A percentile compares a stretch with the other conserved stretches of the same genome.
phyloP scores from a whole-genome alignment of 23 red algal genomes.

The Gracilariopsis chorda region DNA sequence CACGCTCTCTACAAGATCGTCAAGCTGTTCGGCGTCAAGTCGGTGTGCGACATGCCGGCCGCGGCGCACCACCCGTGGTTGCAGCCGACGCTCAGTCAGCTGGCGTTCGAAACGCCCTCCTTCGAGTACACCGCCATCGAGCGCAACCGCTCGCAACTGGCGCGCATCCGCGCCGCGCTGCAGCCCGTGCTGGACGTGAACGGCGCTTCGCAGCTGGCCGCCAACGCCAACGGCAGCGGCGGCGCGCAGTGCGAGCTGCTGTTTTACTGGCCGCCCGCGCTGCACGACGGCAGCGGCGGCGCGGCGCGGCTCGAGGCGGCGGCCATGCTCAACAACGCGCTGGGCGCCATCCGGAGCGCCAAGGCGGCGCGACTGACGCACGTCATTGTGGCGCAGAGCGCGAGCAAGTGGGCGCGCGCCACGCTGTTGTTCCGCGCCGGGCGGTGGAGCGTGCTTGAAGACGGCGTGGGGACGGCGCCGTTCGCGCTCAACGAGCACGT shows the following conservation, averaged over 20 bases:
- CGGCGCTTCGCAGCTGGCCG: no score
- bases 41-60: slow-evolving; percentile 18
- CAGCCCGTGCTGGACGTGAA: slow-evolving; percentile 4
- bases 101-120: slow-evolving; percentile 26
- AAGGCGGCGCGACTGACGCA: slow-evolving; percentile 1
- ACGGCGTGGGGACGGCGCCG: not conserved
- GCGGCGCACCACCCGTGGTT: slow-evolving; percentile 13
- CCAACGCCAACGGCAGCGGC: not conserved
- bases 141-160: not conserved
- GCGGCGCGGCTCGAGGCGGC: not conserved
- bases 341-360: not conserved
- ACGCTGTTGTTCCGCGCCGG: slow-evolving; percentile 21
- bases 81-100: not conserved
- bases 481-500: slow-evolving; percentile 36
- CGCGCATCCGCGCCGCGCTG: not conserved
- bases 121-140: slow-evolving; percentile 21
- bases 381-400: slow-evolving; percentile 1
- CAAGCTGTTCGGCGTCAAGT: slow-evolving; percentile 33
- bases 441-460: slow-evolving; percentile 3
- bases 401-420: not conserved
- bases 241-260: slow-evolving; percentile 3
- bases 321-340: not conserved
- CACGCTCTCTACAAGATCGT: slow-evolving; percentile 35
- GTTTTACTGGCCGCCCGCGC: slow-evolving; percentile 22
- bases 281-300: not conserved